Evolutionary conservation across 1,284 basidiomycete genomes (phyloP).

Genomic region (Singerocomus inundabilis): DNA sequence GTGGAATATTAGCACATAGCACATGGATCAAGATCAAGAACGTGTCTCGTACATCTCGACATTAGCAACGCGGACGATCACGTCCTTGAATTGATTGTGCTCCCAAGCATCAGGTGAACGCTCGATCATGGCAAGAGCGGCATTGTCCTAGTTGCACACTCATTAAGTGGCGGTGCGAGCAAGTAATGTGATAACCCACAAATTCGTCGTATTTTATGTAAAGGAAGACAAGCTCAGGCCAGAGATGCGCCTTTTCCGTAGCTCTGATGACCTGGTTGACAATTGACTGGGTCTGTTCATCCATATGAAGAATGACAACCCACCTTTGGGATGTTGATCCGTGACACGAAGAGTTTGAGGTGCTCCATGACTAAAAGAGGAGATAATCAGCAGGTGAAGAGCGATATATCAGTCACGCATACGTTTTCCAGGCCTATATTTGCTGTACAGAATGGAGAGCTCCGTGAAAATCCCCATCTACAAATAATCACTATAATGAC

Average conservation of each 20-base stretch:
- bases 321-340: slow-evolving; percentile 90
- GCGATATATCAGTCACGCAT: slow-evolving; percentile 33
- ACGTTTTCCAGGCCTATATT: slow-evolving; percentile 94
- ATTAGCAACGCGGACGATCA: slow-evolving; percentile 93
- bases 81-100: slow-evolving; percentile 98
- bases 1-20: slow-evolving; percentile 3
- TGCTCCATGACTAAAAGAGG: slow-evolving; percentile 89
- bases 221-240: slow-evolving; percentile 98
- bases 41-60: slow-evolving; percentile 80
- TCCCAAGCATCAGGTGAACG: slow-evolving; percentile 97
- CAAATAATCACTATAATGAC: slow-evolving; percentile 14
- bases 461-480: slow-evolving; percentile 93
- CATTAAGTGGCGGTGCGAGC: not conserved
- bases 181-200: slow-evolving; percentile 43
- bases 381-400: slow-evolving; percentile 5
- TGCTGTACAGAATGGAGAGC: slow-evolving; percentile 92
- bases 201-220: slow-evolving; percentile 98
- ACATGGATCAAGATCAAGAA: not conserved
- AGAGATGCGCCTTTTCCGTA: slow-evolving; percentile 94
- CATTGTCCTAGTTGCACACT: slow-evolving; percentile 70
- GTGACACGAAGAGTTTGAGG: slow-evolving; percentile 94
- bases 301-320: not conserved
- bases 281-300: slow-evolving; percentile 13
- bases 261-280: slow-evolving; percentile 81
- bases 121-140: slow-evolving; percentile 98